Conservation (phyloP, 768 basidiomycete genomes). For the Phaeotremella fagi region DNA sequence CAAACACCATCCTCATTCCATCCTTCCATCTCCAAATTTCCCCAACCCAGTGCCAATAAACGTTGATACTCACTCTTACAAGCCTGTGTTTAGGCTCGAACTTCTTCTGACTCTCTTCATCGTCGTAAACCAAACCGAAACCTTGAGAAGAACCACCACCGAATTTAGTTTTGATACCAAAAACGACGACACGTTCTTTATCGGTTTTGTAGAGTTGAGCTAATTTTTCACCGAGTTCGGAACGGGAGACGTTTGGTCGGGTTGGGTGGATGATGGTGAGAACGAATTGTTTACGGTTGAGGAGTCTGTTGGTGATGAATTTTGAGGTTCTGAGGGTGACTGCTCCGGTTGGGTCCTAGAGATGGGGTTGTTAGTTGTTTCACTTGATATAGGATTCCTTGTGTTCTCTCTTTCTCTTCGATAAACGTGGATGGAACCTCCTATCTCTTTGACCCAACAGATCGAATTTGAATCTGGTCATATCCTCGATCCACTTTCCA, state of each 20-base stretch:
- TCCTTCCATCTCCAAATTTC: not conserved
- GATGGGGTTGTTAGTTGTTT: not conserved
- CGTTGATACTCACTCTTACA: constrained; percentile 69
- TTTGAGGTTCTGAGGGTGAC: constrained; percentile 97
- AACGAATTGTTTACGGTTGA: constrained; percentile 92
- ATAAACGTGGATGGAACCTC: not conserved
- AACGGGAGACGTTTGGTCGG: constrained; percentile 86
- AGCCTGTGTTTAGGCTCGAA: constrained; percentile 96
- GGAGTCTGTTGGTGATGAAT: constrained; percentile 97
- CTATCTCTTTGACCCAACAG: not conserved
- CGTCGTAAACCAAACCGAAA: constrained; percentile 96
- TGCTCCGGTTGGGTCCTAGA: constrained; percentile 56
- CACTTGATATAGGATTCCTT: not conserved
- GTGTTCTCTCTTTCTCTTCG: not conserved
- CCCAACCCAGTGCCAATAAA: not conserved
- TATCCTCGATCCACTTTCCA: not conserved
- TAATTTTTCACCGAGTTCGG: constrained; percentile 87
- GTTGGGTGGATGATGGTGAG: constrained; percentile 72
- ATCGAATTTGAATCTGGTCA: not conserved
- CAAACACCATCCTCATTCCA: not conserved
- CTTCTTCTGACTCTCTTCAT: constrained; percentile 87
- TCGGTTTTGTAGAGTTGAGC: constrained; percentile 88
- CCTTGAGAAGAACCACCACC: constrained; percentile 98
- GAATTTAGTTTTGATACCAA: constrained; percentile 88
- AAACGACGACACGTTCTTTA: constrained; percentile 82